Percentiles rank a stretch among this genome's conserved stretches.
phyloP scores from a whole-genome alignment of 2,329 filamentous ascomycete species.

The Colletotrichum simmondsii region DNA sequence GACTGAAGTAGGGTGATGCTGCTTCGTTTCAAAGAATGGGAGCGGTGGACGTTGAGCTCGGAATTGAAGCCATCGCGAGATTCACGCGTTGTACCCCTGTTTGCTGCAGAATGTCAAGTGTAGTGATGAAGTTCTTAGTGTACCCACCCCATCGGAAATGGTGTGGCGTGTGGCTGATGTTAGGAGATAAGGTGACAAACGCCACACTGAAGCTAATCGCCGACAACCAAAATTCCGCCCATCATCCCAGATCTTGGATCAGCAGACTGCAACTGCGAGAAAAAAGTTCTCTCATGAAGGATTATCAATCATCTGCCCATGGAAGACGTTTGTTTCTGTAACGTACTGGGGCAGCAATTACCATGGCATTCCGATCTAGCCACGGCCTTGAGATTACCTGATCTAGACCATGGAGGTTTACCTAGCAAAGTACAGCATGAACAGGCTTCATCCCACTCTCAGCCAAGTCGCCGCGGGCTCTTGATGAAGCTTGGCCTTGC shows the following conservation, averaged over 20 bases:
- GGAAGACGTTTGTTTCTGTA: neutral
- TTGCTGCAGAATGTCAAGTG: neutral
- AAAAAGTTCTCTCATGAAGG: neutral
- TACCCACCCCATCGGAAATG: neutral
- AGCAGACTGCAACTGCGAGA: neutral
- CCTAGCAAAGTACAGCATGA: neutral
- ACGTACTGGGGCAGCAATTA: neutral
- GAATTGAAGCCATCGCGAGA: conserved; percentile 1
- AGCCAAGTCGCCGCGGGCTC: neutral
- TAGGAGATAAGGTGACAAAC: conserved; percentile 5
- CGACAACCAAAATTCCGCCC: neutral
- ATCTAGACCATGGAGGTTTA: neutral
- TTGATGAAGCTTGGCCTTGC: neutral
- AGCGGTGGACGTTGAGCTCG: neutral
- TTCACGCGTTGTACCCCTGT: neutral
- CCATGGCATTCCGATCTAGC: neutral
- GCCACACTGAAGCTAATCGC: conserved; percentile 23
- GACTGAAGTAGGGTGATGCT: neutral
- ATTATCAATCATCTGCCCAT: neutral
- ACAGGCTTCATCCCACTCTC: neutral
- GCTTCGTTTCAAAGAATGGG: neutral
- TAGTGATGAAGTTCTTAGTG: neutral
- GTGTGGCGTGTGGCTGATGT: conserved; percentile 11
- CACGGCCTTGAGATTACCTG: neutral
- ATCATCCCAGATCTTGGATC: neutral